phyloP scores from a whole-genome alignment of 225 moss, liverwort and hornwort genomes.

The Pleurozium schreberi region DNA sequence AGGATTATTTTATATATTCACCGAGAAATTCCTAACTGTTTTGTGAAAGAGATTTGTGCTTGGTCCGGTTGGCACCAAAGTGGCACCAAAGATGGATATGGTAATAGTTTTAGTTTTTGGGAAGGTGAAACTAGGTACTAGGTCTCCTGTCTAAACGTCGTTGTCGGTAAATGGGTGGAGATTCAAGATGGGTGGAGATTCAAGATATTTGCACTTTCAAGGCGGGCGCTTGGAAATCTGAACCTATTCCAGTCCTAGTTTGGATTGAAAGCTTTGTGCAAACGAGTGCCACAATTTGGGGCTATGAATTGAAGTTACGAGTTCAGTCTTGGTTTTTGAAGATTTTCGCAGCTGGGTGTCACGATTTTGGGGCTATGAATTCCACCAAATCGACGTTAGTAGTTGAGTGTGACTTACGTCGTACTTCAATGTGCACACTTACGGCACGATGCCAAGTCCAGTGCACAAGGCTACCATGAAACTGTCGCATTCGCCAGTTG shows the following conservation, averaged over 20 bases:
- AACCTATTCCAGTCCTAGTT: background rate
- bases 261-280: background rate
- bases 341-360: background rate
- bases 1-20: too few species aligned
- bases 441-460: background rate
- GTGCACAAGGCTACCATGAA: background rate
- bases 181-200: background rate
- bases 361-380: background rate
- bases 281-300: background rate
- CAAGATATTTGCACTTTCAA: background rate
- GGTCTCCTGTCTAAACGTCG: background rate
- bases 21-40: background rate
- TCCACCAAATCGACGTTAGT: too few species aligned
- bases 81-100: background rate
- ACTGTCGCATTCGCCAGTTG: background rate
- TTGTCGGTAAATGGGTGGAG: background rate
- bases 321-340: background rate
- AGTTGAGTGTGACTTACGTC: too few species aligned
- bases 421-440: background rate
- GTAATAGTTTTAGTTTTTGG: background rate
- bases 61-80: background rate
- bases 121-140: too few species aligned
- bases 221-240: background rate
- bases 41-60: background rate
- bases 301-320: background rate